phyloP scores from a whole-genome alignment of 139 green algal genomes.

The Eudorina sp. region DNA sequence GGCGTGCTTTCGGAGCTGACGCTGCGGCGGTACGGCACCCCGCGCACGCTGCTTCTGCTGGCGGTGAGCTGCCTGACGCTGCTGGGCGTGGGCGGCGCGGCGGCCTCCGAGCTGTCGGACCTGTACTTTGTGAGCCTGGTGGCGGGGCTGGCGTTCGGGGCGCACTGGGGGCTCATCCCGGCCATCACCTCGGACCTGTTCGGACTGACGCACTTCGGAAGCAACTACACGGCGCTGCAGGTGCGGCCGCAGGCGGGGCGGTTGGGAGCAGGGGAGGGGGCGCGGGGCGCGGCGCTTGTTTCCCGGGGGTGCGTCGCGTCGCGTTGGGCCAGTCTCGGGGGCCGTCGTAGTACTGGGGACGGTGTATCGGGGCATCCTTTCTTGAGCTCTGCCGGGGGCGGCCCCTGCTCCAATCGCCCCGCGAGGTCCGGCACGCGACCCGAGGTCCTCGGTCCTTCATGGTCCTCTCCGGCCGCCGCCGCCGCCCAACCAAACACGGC shows the following conservation, averaged over 20 bases:
- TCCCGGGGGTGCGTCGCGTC: no score
- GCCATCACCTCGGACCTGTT: conserved; percentile 78
- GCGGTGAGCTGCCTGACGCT: conserved; percentile 30
- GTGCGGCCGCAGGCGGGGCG: not conserved
- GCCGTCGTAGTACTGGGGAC: no score
- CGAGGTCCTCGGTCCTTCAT: no score
- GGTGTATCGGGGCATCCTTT: no score
- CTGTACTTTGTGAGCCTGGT: conserved; percentile 50
- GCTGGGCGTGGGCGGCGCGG: conserved; percentile 5
- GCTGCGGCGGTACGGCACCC: conserved; percentile 63
- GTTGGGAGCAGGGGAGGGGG: not conserved
- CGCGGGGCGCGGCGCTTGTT: not conserved
- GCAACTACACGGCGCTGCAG: conserved; percentile 65
- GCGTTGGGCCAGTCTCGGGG: no score
- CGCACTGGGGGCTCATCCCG: conserved; percentile 85
- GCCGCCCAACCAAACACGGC: no score
- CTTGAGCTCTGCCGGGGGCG: no score
- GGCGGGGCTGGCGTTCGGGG: conserved; percentile 82
- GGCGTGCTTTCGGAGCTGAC: conserved; percentile 69
- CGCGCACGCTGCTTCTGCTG: conserved; percentile 65
- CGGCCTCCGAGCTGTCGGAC: not conserved
- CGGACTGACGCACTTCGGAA: conserved; percentile 75
- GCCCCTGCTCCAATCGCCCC: no score
- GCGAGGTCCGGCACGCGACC: no score
- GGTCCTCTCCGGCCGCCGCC: no score